Base-by-base conservation (phyloP, 306 rosid species). In the Trifolium pratense region DNA sequence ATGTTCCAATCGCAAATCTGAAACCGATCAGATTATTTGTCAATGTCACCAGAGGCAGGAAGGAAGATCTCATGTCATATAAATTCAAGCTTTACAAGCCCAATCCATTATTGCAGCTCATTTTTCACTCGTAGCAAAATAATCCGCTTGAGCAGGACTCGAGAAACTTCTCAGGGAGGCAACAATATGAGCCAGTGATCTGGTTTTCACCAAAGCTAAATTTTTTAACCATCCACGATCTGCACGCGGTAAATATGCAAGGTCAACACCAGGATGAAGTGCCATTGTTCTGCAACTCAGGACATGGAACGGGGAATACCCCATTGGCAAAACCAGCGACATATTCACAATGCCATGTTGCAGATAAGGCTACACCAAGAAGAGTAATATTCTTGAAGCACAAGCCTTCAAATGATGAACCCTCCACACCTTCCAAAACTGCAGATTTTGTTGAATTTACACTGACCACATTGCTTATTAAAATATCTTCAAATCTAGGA, bases 371-470 rank as follows among this genome's bases (percentile, higher is more conserved):
- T 6, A 91, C 55, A 40, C 92, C 96, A 17, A 80, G 80, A 7
- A 94, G 70, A 2, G 92, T 87, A 45, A 94, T 80, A 49, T 94
- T 94, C 65, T 67, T 87, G 55, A 94, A 84, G 84, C 97, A 89
- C 52, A 94, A 79, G 13, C 85, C 94, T 85, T 88, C 91, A 70
- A 78, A 94, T 39, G 80, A 73, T 7, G 91, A 81, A 23, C 85
- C 93, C 59, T 88, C 75, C 32, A 94, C 73, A 64, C 96, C 97
- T 74, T 83, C 81, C 82, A 94, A 73, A 70, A 85, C 84, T 0
- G 97, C 91, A 6, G 93, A 92, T 81, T 86, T 91, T 3, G 95
- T 82, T 15, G 97, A 89, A 85, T 87, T 91, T 36, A 91, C 68
- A 66, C 97, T 89, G 8, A 82, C 40, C 45, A 94, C 71, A 9